phyloP scores from a whole-genome alignment of 805 yeast genomes.

The Tetrapisispora taiwanensis region DNA sequence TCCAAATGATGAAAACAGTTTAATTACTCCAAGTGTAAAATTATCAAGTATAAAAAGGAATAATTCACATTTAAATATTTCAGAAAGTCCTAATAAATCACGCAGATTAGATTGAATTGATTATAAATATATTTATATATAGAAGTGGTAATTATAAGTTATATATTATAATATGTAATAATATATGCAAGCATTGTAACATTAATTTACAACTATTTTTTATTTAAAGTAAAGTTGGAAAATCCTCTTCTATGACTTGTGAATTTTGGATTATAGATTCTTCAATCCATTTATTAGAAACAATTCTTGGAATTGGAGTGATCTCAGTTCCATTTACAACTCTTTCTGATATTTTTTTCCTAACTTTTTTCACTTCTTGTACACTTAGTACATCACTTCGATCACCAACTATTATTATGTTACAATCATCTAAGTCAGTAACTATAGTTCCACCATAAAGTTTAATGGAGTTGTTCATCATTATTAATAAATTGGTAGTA shows the following conservation, averaged over 20 bases:
- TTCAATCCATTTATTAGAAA: slow-evolving; percentile 30
- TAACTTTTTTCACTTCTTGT: slow-evolving; percentile 1
- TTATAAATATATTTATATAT: background rate
- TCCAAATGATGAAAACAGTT: background rate
- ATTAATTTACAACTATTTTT: background rate
- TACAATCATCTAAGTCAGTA: slow-evolving; percentile 22
- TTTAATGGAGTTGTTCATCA: slow-evolving; percentile 23
- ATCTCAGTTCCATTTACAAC: slow-evolving; percentile 1
- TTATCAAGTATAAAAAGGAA: background rate
- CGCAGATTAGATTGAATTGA: background rate
- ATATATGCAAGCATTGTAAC: slow-evolving; percentile 1
- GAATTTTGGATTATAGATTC: slow-evolving; percentile 25
- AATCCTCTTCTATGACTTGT: slow-evolving; percentile 29
- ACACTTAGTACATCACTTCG: slow-evolving; percentile 8
- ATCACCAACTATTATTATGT: slow-evolving; percentile 31
- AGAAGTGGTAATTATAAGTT: background rate
- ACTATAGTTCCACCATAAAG: slow-evolving; percentile 38
- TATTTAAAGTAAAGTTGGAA: slow-evolving; percentile 1
- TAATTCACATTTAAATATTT: background rate
- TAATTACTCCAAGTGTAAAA: background rate
- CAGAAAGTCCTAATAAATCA: background rate
- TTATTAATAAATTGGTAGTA: slow-evolving; percentile 7
- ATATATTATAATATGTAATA: background rate
- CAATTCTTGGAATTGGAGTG: slow-evolving; percentile 27
- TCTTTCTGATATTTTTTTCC: background rate